phyloP scores from a whole-genome alignment of 2,329 filamentous ascomycete species.

The Penicillium griseofulvum region DNA sequence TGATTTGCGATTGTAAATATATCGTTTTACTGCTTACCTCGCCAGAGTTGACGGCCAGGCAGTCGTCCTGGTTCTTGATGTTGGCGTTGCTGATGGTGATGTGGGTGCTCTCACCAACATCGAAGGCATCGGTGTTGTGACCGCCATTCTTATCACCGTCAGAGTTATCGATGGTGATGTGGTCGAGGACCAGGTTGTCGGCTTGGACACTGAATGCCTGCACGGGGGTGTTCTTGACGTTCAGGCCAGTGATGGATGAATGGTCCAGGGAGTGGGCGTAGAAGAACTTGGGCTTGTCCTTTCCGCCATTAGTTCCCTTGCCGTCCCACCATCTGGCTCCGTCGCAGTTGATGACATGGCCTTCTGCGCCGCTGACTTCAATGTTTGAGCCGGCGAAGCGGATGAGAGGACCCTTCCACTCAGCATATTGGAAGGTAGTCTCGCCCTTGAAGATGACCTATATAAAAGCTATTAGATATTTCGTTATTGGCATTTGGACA shows the following conservation, averaged over 20 bases:
- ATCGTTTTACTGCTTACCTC: slow-evolving; percentile 27
- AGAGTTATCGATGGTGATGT: slow-evolving; percentile 58
- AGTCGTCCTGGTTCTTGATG: slow-evolving; percentile 61
- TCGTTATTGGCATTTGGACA: background rate
- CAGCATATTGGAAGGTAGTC: slow-evolving; percentile 63
- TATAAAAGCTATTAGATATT: background rate
- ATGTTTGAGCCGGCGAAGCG: slow-evolving; percentile 58
- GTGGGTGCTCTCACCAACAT: slow-evolving; percentile 42
- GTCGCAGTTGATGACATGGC: slow-evolving; percentile 55
- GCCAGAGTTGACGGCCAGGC: slow-evolving; percentile 58
- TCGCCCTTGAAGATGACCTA: slow-evolving; percentile 62
- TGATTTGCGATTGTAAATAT: background rate
- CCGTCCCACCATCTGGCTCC: slow-evolving; percentile 61
- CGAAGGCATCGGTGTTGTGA: slow-evolving; percentile 55
- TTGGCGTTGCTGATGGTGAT: slow-evolving; percentile 53
- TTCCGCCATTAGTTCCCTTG: slow-evolving; percentile 60
- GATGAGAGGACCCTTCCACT: slow-evolving; percentile 65
- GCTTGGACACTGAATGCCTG: slow-evolving; percentile 42
- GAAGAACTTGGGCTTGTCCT: slow-evolving; percentile 66
- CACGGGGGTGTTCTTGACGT: slow-evolving; percentile 39
- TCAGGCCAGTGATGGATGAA: slow-evolving; percentile 34
- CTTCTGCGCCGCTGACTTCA: slow-evolving; percentile 52
- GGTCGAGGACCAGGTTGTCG: slow-evolving; percentile 52
- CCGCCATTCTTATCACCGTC: slow-evolving; percentile 49
- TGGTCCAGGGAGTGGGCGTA: slow-evolving; percentile 40